A percentile compares a stretch with the other conserved stretches of the same genome.
These are phyloP conservation scores for Tolypocladium sp. DNA, from an alignment of 2,329 filamentous ascomycete species.

Conservation along the genomic window DNA sequence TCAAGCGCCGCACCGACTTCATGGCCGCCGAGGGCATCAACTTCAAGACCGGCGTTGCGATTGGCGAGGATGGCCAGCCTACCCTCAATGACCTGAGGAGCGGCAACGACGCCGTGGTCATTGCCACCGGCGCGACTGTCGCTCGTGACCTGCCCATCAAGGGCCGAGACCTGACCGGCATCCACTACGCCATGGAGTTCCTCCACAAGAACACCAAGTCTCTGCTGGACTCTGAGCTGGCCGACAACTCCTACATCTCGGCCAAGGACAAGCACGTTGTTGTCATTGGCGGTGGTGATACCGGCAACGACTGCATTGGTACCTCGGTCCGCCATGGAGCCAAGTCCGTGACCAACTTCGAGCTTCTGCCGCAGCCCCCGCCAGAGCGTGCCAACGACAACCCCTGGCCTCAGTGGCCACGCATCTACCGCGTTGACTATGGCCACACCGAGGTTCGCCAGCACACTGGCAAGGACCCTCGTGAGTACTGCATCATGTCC, in stretches of 20 bases:
- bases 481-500: constrained; percentile 97
- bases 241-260: constrained; percentile 79
- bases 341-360: constrained; percentile 94
- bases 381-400: constrained; percentile 87
- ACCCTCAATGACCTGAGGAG: constrained; percentile 64
- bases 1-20: constrained; percentile 90
- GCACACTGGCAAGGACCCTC: constrained; percentile 91
- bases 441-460: constrained; percentile 93
- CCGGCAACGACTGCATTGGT: constrained; percentile 95
- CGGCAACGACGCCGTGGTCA: constrained; percentile 73
- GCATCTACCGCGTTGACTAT: constrained; percentile 97
- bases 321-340: constrained; percentile 92
- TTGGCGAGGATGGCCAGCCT: constrained; percentile 60
- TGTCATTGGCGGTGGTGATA: constrained; percentile 95
- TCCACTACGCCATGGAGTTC: constrained; percentile 97
- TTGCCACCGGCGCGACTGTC: constrained; percentile 88
- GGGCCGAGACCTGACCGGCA: constrained; percentile 76
- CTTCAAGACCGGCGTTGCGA: constrained; percentile 68
- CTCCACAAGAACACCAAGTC: constrained; percentile 97
- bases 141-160: constrained; percentile 88
- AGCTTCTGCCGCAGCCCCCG: constrained; percentile 86
- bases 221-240: constrained; percentile 80
- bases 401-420: constrained; percentile 97
- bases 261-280: constrained; percentile 94
- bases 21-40: constrained; percentile 82